Base-by-base conservation (phyloP, 1,284 basidiomycete species). In the Sanguinoderma infundibulare region DNA sequence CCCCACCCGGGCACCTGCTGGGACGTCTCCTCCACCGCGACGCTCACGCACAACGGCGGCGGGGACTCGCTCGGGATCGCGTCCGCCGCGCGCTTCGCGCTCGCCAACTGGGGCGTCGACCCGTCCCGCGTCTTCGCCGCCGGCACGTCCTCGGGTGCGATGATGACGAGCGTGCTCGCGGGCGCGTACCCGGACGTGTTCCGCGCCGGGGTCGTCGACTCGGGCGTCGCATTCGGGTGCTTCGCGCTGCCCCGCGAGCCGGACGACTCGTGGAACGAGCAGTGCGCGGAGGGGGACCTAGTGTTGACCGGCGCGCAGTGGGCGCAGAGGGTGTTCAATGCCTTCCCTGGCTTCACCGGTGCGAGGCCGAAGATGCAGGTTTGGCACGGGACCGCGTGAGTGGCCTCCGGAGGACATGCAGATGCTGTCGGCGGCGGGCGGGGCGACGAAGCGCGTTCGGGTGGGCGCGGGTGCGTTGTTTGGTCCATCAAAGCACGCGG, bases 101-200 rank as follows among this genome's bases (percentile, higher is more conserved):
- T 86, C 57, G 44, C 72, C 26, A 83, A 76, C 69, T 83, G 76
- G 63, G 78, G 78, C 40, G 82, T 83, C 53, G 79, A 84, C 66
- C 39, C 80, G 1, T 68, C 62, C 46, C 73, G 75, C 39, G 83
- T 85, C 55, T 85, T 80, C 69, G 79, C 76, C 36, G 83, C 81
- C 53, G 84, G 84, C 26, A 78, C 78, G 2, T 83, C 81, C 8
- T 85, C 83, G 12, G 84, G 84, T 55, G 84, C 83, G 8, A 86
- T 87, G 84, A 86, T 86, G 84, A 84, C 84, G 55, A 83, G 81
- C 68, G 84, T 86, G 24, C 75, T 85, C 20, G 72, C 74, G 51
- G 84, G 82, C 39, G 79, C 82, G 9, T 87, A 87, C 72, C 84
- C 85, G 7, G 81, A 86, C 57, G 67, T 87, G 53, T 83, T 84